These are phyloP conservation scores for Gossypium lobatum DNA, from an alignment of 441 rosid genomes.

Conservation along the genomic window DNA sequence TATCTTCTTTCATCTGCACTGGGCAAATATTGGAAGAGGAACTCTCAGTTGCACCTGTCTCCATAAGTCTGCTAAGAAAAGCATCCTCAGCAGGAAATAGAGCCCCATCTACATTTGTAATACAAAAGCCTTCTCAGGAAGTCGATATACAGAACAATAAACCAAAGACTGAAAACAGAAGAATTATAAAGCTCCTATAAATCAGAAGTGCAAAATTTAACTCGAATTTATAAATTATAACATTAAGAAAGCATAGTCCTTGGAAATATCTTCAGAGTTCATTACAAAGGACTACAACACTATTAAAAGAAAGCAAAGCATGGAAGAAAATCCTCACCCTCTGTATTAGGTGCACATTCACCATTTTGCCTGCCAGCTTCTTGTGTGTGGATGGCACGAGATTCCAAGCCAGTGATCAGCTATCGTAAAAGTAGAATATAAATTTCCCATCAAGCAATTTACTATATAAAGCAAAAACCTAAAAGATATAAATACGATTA, in stretches of 20 bases:
- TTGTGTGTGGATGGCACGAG: constrained; percentile 43
- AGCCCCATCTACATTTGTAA: constrained; percentile 39
- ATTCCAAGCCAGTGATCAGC: constrained; percentile 65
- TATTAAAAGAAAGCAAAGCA: neutral
- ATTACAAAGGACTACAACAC: neutral
- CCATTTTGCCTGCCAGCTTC: constrained; percentile 39
- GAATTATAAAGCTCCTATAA: constrained; percentile 1
- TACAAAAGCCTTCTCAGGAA: constrained; percentile 28
- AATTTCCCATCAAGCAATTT: constrained; percentile 21
- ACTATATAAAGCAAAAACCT: constrained; percentile 5
- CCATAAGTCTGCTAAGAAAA: constrained; percentile 60
- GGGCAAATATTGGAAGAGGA: constrained; percentile 48
- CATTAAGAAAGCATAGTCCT: neutral
- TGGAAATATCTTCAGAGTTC: neutral
- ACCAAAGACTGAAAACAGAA: neutral
- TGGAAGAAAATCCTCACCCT: constrained; percentile 40
- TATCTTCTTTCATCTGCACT: constrained; percentile 35
- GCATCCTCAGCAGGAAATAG: constrained; percentile 43
- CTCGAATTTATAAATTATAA: neutral
- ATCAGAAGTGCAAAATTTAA: neutral
- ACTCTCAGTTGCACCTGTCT: constrained; percentile 83
- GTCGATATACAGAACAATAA: constrained; percentile 15
- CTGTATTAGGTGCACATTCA: constrained; percentile 23
- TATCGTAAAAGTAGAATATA: constrained; percentile 38
- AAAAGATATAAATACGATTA: constrained; percentile 5